These are phyloP conservation scores for Neostapfia colusana DNA, from an alignment of 176 grass and related monocot species.

Conservation along the genomic window DNA sequence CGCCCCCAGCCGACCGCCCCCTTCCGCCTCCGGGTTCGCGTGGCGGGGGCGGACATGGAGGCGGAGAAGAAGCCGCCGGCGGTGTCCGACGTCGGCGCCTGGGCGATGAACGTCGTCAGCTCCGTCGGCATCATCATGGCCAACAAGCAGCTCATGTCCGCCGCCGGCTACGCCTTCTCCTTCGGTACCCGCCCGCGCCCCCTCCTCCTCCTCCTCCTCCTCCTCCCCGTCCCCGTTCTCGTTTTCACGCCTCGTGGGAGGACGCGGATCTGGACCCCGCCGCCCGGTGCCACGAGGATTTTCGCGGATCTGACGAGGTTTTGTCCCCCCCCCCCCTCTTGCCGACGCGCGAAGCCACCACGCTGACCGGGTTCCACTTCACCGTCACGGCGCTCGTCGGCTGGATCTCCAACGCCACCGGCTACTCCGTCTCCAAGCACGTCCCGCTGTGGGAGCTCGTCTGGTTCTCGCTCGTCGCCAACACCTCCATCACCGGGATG, in stretches of 20 bases:
- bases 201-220: no score
- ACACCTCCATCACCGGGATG: slow-evolving; percentile 94
- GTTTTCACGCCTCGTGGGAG: not conserved
- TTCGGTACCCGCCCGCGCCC: slow-evolving; percentile 53
- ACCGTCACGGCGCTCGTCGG: slow-evolving; percentile 84
- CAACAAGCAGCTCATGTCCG: slow-evolving; percentile 97
- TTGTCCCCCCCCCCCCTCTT: not conserved
- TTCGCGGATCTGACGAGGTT: slow-evolving; percentile 35
- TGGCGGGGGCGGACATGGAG: slow-evolving; percentile 38
- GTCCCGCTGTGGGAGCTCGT: slow-evolving; percentile 92
- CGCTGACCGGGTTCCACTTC: slow-evolving; percentile 94
- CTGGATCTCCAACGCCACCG: slow-evolving; percentile 83
- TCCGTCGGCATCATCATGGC: slow-evolving; percentile 94
- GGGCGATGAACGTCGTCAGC: slow-evolving; percentile 99
- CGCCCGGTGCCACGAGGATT: no score
- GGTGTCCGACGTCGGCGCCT: slow-evolving; percentile 83
- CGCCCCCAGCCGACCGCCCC: not conserved
- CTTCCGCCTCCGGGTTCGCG: slow-evolving; percentile 15
- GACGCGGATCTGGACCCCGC: slow-evolving; percentile 37
- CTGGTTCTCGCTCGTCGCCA: slow-evolving; percentile 92
- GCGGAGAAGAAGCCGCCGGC: slow-evolving; percentile 69
- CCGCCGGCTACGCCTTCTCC: slow-evolving; percentile 77
- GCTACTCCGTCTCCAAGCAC: slow-evolving; percentile 82
- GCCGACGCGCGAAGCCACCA: slow-evolving; percentile 59
- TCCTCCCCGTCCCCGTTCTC: not conserved